Conservation (phyloP, 805 yeast species). For the Clavispora fructus region DNA sequence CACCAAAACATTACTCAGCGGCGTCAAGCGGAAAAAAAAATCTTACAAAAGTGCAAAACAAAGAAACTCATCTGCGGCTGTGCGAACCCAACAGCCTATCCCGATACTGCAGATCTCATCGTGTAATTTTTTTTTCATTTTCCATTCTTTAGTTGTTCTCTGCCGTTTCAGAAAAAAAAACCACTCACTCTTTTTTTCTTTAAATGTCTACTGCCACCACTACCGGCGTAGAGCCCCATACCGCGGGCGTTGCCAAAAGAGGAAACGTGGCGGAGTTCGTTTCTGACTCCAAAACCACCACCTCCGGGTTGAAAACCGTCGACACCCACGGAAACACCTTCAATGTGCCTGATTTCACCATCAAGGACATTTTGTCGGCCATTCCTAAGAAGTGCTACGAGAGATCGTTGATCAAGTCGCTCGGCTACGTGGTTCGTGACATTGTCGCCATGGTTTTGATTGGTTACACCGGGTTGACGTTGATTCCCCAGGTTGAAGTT, state of each 20-base stretch:
- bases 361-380: slow-evolving; percentile 51
- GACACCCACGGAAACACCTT: slow-evolving; percentile 52
- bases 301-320: slow-evolving; percentile 29
- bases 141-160: background rate
- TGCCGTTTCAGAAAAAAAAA: background rate
- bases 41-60: no score
- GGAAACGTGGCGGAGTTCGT: slow-evolving; percentile 3
- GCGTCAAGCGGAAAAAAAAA: no score
- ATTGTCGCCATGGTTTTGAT: slow-evolving; percentile 38
- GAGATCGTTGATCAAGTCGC: slow-evolving; percentile 44
- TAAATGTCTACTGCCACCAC: background rate
- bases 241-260: background rate
- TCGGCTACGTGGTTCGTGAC: slow-evolving; percentile 52
- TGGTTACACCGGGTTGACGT: slow-evolving; percentile 38
- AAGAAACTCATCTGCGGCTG: no score
- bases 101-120: background rate
- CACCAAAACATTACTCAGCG: no score
- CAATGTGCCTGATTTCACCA: slow-evolving; percentile 57
- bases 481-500: slow-evolving; percentile 44
- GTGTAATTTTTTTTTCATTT: background rate
- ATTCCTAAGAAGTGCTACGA: slow-evolving; percentile 61
- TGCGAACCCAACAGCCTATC: background rate
- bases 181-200: background rate
- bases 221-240: background rate
- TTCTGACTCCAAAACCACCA: background rate